phyloP scores from a whole-genome alignment of 1,139 yeast genomes.

The Candida sp. region DNA sequence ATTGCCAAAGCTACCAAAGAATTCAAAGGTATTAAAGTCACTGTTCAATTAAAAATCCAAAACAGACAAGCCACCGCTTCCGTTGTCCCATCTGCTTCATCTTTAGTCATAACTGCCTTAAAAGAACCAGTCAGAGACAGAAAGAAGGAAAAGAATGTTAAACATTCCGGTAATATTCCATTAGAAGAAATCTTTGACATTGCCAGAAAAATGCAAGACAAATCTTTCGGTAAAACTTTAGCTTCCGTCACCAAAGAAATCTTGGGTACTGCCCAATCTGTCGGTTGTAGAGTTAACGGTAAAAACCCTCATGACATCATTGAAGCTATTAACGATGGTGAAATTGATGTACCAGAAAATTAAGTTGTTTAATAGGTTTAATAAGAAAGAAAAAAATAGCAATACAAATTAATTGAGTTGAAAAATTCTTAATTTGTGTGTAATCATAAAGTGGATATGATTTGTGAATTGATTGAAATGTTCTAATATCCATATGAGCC shows the following conservation, averaged over 20 bases:
- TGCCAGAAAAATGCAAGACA: slow-evolving; percentile 97
- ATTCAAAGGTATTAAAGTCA: slow-evolving; percentile 99
- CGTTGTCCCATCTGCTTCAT: slow-evolving; percentile 99
- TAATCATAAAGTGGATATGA: slow-evolving; percentile 16
- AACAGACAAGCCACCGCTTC: slow-evolving; percentile 99
- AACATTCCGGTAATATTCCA: slow-evolving; percentile 99
- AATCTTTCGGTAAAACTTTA: slow-evolving; percentile 97
- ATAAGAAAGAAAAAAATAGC: slow-evolving; percentile 2
- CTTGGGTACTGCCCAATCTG: slow-evolving; percentile 99
- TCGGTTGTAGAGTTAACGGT: slow-evolving; percentile 98
- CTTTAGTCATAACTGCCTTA: slow-evolving; percentile 98
- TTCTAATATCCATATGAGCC: too few relatives aligned
- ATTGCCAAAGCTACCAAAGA: slow-evolving; percentile 99
- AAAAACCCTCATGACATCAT: slow-evolving; percentile 99
- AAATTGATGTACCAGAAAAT: slow-evolving; percentile 93
- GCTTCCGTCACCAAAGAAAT: slow-evolving; percentile 98
- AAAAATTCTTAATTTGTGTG: slow-evolving; percentile 35
- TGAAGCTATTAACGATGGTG: slow-evolving; percentile 98
- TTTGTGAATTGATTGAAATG: too few relatives aligned
- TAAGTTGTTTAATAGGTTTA: slow-evolving; percentile 35
- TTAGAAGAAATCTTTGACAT: slow-evolving; percentile 95
- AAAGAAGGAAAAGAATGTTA: slow-evolving; percentile 99
- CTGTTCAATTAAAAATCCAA: slow-evolving; percentile 98
- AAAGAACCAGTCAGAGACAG: slow-evolving; percentile 99
- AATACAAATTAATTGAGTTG: slow-evolving; percentile 9